Evolutionary conservation across 768 basidiomycete genomes (phyloP).

Genomic region (Naganishia randhawae): DNA sequence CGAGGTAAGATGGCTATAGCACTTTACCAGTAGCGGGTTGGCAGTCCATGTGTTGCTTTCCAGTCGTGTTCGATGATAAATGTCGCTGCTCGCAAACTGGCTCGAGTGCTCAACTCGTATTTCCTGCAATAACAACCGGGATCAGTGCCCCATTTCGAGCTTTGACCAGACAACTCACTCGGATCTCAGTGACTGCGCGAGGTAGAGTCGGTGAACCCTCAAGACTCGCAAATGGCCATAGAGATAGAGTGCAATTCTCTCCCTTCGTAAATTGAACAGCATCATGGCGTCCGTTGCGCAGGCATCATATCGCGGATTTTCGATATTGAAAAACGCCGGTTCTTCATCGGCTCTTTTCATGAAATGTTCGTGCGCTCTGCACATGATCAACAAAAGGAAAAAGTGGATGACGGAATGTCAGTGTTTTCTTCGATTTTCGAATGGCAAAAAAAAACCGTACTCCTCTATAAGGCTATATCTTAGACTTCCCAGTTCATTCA

Average conservation of each 20-base stretch:
- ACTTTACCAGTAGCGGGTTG: not conserved
- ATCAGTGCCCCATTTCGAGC: not conserved
- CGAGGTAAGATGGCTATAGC: not conserved
- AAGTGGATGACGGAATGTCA: too few relatives aligned
- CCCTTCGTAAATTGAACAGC: not conserved
- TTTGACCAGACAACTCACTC: not conserved
- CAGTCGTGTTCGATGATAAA: not conserved
- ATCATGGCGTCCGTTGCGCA: not conserved
- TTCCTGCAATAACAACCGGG: not conserved
- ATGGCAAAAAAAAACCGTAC: not conserved
- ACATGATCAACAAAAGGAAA: too few relatives aligned
- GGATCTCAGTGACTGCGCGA: not conserved
- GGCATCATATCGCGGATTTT: not conserved
- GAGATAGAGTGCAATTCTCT: not conserved
- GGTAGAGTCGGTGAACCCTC: not conserved
- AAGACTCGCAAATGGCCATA: not conserved
- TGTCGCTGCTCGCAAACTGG: not conserved
- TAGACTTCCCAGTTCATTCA: not conserved
- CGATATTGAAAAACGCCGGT: conserved; percentile 2
- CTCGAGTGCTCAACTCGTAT: not conserved
- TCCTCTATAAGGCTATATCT: conserved; percentile 1
- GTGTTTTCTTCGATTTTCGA: not conserved
- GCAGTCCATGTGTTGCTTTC: not conserved
- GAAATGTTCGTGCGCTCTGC: not conserved
- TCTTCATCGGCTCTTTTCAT: not conserved